phyloP scores from a whole-genome alignment of 352 stramenopile genomes.

The Globisporangium ultimum region DNA sequence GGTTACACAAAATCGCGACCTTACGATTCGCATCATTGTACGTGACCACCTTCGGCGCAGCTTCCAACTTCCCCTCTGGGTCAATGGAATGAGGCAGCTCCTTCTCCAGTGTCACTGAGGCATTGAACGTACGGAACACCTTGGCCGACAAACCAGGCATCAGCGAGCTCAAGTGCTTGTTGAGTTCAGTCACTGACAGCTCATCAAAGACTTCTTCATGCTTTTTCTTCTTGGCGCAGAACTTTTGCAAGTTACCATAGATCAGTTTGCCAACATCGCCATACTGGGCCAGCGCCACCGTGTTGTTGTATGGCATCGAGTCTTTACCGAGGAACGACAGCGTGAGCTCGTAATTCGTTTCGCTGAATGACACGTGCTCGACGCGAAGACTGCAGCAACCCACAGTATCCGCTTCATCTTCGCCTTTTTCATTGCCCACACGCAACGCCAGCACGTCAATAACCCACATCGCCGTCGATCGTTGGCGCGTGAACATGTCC shows the following conservation, averaged over 20 bases:
- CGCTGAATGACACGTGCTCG: slow-evolving; percentile 97
- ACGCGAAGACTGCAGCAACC: slow-evolving; percentile 98
- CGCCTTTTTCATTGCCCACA: slow-evolving; percentile 99
- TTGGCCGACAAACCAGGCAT: slow-evolving; percentile 99
- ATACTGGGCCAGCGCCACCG: slow-evolving; percentile 93
- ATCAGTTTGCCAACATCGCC: slow-evolving; percentile 89
- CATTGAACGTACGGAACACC: slow-evolving; percentile 99
- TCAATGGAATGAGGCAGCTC: slow-evolving; percentile 86
- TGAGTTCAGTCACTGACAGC: slow-evolving; percentile 95
- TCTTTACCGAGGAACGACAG: slow-evolving; percentile 99
- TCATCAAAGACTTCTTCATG: slow-evolving; percentile 98
- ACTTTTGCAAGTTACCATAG: slow-evolving; percentile 96
- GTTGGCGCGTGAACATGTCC: slow-evolving; percentile 90
- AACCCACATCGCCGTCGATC: slow-evolving; percentile 99
- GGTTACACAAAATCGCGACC: slow-evolving; percentile 99
- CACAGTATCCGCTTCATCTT: slow-evolving; percentile 99
- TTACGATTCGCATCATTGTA: slow-evolving; percentile 99
- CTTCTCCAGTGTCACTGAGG: slow-evolving; percentile 98
- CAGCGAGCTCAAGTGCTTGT: slow-evolving; percentile 97
- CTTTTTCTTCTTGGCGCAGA: slow-evolving; percentile 95
- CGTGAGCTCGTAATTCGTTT: slow-evolving; percentile 93
- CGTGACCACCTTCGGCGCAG: slow-evolving; percentile 91
- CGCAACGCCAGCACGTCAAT: slow-evolving; percentile 99
- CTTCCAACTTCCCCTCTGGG: slow-evolving; percentile 57
- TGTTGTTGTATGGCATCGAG: slow-evolving; percentile 99